These are phyloP conservation scores for Cajanus cajan DNA, from an alignment of 306 rosid species.

Conservation along the genomic window DNA sequence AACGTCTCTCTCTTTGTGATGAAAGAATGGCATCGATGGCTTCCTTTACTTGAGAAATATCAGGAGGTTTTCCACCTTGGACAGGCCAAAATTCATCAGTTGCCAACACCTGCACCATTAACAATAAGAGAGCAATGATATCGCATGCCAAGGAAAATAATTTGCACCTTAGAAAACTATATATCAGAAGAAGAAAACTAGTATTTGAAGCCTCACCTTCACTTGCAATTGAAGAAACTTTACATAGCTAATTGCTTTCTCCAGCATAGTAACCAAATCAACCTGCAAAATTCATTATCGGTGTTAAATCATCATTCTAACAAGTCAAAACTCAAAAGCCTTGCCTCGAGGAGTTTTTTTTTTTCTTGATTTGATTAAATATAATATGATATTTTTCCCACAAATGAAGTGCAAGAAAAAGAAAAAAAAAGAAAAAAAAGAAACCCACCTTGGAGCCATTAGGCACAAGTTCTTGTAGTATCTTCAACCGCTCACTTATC, in stretches of 20 bases:
- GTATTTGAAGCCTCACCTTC: constrained; percentile 50
- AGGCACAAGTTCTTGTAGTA: constrained; percentile 75
- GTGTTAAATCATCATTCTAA: not conserved
- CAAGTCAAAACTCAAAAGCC: not conserved
- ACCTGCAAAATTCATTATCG: constrained; percentile 48
- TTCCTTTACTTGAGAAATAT: constrained; percentile 83
- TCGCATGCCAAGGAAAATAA: not conserved
- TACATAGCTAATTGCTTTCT: constrained; percentile 82
- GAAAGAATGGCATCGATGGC: constrained; percentile 77
- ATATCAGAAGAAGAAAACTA: constrained; percentile 26
- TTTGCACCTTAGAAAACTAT: not conserved
- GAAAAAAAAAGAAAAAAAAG: no score
- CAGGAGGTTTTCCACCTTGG: constrained; percentile 80
- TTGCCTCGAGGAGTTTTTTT: not conserved
- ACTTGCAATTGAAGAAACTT: constrained; percentile 91
- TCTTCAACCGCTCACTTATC: constrained; percentile 82
- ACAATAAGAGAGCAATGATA: not conserved
- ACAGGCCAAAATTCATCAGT: constrained; percentile 86
- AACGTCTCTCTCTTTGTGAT: constrained; percentile 58
- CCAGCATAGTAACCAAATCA: constrained; percentile 91
- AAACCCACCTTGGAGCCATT: constrained; percentile 77
- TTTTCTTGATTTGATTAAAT: not conserved
- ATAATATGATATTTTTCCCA: not conserved
- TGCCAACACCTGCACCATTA: constrained; percentile 60
- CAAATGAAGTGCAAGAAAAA: not conserved